A percentile compares a stretch with the other conserved stretches of the same genome.
Conservation (phyloP, 2,329 filamentous ascomycete species). For the Ceratocystis papillata region DNA sequence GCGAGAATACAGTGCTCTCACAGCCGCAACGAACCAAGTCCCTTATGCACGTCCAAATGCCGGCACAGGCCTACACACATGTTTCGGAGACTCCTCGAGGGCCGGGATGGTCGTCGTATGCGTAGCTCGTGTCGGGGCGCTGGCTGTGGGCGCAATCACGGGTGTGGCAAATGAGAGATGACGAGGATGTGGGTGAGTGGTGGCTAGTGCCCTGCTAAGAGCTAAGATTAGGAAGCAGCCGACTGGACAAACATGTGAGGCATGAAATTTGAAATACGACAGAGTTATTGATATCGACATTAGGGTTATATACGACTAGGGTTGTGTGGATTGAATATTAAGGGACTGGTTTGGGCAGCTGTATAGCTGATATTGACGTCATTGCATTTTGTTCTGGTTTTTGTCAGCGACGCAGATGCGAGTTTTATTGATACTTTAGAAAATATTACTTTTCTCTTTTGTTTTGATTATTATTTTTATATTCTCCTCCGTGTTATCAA, state of each 20-base stretch:
- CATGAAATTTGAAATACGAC: neutral
- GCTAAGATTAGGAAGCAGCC: neutral
- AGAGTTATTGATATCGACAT: too few relatives aligned
- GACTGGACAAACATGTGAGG: neutral
- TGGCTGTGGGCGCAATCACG: slow-evolving; percentile 6
- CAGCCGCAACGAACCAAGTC: neutral
- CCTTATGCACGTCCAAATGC: neutral
- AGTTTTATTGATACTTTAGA: neutral
- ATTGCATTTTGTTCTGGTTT: slow-evolving; percentile 5
- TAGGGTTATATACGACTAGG: neutral
- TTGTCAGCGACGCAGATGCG: neutral
- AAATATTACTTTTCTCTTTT: neutral
- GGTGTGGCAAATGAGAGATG: slow-evolving; percentile 1
- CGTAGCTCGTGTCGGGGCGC: slow-evolving; percentile 6
- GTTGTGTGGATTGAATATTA: neutral
- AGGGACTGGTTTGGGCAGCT: neutral
- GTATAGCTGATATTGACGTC: neutral
- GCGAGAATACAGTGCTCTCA: neutral
- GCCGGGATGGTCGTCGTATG: slow-evolving; percentile 11
- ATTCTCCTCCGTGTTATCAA: neutral
- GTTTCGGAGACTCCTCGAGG: neutral
- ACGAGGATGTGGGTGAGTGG: slow-evolving; percentile 7
- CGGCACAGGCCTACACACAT: neutral
- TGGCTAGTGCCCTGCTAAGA: neutral
- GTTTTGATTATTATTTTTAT: neutral